Percentiles rank a stretch among this genome's conserved stretches.
phyloP scores from a whole-genome alignment of 345 rosid species.

The Rhizophora apiculata region DNA sequence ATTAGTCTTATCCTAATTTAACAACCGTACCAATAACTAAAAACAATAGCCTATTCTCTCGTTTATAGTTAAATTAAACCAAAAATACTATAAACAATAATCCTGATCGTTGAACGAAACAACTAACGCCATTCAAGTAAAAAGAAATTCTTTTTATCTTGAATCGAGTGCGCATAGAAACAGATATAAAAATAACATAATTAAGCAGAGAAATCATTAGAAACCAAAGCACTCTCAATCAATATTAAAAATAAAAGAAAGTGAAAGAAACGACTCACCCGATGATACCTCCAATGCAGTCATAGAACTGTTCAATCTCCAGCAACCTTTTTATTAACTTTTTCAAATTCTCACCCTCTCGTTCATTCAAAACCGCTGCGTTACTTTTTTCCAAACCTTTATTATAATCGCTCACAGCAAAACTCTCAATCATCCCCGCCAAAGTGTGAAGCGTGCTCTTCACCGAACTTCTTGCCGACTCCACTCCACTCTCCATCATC shows the following conservation, averaged over 20 bases:
- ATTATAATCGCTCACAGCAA: slow-evolving; percentile 37
- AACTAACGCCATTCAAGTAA: background rate
- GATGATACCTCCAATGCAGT: slow-evolving; percentile 89
- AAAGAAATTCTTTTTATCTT: too few relatives aligned
- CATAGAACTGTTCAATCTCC: slow-evolving; percentile 71
- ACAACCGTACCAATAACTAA: background rate
- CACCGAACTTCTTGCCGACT: slow-evolving; percentile 43
- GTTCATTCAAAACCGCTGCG: slow-evolving; percentile 31
- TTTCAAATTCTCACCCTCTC: slow-evolving; percentile 47
- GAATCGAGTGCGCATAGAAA: too few relatives aligned
- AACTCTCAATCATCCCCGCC: slow-evolving; percentile 75
- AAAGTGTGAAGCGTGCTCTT: slow-evolving; percentile 65
- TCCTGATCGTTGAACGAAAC: background rate
- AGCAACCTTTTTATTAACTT: slow-evolving; percentile 47
- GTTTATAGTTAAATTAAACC: background rate
- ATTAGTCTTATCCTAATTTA: background rate
- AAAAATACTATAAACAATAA: background rate
- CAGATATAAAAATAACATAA: too few relatives aligned
- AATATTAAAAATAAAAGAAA: background rate
- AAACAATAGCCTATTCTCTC: too few relatives aligned
- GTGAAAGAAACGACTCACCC: slow-evolving; percentile 44
- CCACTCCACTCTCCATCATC: slow-evolving; percentile 24
- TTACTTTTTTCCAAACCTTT: slow-evolving; percentile 26
- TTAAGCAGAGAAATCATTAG: background rate
- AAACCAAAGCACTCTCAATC: background rate